These are phyloP conservation scores for Penstemon newberryi DNA, from an alignment of 257 asterid genomes.

Conservation along the genomic window DNA sequence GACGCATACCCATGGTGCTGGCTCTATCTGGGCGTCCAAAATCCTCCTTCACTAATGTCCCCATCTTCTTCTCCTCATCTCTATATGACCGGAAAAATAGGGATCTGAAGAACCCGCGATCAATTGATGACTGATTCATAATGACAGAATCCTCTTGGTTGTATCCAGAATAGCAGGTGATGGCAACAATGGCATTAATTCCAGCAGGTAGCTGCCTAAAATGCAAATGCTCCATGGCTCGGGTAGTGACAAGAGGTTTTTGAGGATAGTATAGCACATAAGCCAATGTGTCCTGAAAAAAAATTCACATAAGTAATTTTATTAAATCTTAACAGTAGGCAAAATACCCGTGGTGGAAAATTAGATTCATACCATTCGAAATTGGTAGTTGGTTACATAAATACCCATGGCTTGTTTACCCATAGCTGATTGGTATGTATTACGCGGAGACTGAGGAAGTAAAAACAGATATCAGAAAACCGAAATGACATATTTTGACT, in stretches of 20 bases:
- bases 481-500: constrained; percentile 22
- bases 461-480: constrained; percentile 30
- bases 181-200: constrained; percentile 94
- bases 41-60: constrained; percentile 95
- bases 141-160: constrained; percentile 98
- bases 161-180: constrained; percentile 92
- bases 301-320: neutral
- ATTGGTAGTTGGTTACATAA: constrained; percentile 93
- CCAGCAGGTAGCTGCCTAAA: constrained; percentile 98
- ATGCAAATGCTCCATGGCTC: constrained; percentile 99
- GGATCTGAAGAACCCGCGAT: constrained; percentile 95
- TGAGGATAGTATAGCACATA: constrained; percentile 96
- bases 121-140: constrained; percentile 96
- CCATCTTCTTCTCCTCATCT: constrained; percentile 98
- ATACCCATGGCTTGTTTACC: constrained; percentile 99
- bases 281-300: constrained; percentile 84
- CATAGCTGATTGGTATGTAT: constrained; percentile 98
- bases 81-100: constrained; percentile 91
- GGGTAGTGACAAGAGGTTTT: constrained; percentile 96
- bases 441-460: constrained; percentile 88
- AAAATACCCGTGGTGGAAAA: constrained; percentile 10
- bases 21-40: constrained; percentile 95
- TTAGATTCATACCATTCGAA: constrained; percentile 74
- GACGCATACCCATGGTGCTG: constrained; percentile 98
- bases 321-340: constrained; percentile 14